Percentiles rank a stretch among this genome's conserved stretches.
phyloP scores from a whole-genome alignment of 768 basidiomycete species.

The Lanmaoa pseudosensibilis region DNA sequence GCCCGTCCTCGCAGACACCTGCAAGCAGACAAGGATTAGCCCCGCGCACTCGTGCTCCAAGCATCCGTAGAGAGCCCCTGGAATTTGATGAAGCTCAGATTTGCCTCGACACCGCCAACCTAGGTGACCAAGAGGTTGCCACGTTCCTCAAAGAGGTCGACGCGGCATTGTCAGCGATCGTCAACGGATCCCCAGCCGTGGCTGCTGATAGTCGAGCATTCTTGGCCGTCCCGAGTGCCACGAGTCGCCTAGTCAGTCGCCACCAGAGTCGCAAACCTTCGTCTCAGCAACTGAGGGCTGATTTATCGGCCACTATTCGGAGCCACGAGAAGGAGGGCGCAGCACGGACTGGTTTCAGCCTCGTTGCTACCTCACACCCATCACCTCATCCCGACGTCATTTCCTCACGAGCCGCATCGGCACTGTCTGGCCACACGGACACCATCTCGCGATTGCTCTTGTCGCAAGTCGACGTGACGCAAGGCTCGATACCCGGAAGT shows the following conservation, averaged over 20 bases:
- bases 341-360: conserved; percentile 30
- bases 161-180: conserved; percentile 28
- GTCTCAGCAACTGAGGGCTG: conserved; percentile 32
- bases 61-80: conserved; percentile 30
- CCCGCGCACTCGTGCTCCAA: conserved; percentile 26
- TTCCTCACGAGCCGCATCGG: conserved; percentile 24
- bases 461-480: conserved; percentile 15
- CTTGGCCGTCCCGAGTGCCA: conserved; percentile 28
- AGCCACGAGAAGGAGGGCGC: conserved; percentile 28
- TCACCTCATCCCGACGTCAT: conserved; percentile 27
- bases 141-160: conserved; percentile 34
- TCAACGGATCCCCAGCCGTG: conserved; percentile 27
- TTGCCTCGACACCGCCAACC: conserved; percentile 32
- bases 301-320: conserved; percentile 29
- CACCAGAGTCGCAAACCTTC: conserved; percentile 32
- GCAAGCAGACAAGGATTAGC: conserved; percentile 28
- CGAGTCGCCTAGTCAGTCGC: conserved; percentile 26
- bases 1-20: conserved; percentile 25
- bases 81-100: conserved; percentile 33
- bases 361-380: conserved; percentile 29
- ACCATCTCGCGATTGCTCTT: conserved; percentile 19
- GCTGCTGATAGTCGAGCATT: conserved; percentile 34
- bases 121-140: conserved; percentile 32
- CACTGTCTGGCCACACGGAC: conserved; percentile 22
- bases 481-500: conserved; percentile 17